A percentile compares a stretch with the other conserved stretches of the same genome.
phyloP scores from a whole-genome alignment of 2,329 filamentous ascomycete species.

The Aspergillus niger region DNA sequence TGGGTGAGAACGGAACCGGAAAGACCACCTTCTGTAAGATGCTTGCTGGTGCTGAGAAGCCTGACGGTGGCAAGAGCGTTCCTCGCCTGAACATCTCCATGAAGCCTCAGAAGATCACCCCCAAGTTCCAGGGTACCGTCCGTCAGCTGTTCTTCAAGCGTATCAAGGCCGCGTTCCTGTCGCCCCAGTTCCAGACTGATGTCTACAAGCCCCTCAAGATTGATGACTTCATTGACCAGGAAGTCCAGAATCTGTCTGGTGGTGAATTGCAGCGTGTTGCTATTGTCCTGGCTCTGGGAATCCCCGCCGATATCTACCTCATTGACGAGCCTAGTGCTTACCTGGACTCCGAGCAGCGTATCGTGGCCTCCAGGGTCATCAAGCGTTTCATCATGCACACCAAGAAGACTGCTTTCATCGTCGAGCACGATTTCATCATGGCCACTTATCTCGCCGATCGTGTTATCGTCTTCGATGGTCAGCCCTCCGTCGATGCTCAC shows the following conservation, averaged over 20 bases:
- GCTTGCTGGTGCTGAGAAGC: constrained; percentile 89
- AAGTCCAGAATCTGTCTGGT: constrained; percentile 98
- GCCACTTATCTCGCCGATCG: constrained; percentile 80
- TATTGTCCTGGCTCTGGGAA: constrained; percentile 92
- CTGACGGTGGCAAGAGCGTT: constrained; percentile 74
- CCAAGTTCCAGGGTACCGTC: constrained; percentile 95
- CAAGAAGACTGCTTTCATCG: constrained; percentile 98
- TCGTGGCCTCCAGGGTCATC: constrained; percentile 94
- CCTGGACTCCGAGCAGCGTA: constrained; percentile 98
- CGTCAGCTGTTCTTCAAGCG: constrained; percentile 99
- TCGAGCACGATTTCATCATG: constrained; percentile 99
- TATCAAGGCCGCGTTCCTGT: constrained; percentile 95
- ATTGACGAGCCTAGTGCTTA: constrained; percentile 98
- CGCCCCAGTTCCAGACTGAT: constrained; percentile 98
- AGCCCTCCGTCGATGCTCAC: constrained; percentile 83
- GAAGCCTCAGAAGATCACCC: constrained; percentile 99
- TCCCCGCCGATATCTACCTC: constrained; percentile 96
- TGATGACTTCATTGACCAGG: constrained; percentile 98
- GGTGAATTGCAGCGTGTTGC: constrained; percentile 99
- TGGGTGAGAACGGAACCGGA: constrained; percentile 99
- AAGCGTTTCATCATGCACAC: constrained; percentile 99
- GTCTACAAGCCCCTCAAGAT: constrained; percentile 99
- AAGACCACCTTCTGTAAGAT: constrained; percentile 99
- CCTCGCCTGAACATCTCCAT: constrained; percentile 97
- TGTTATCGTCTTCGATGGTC: constrained; percentile 96